Conservation (phyloP, 306 rosid genomes). For the Trifolium fragiferum region DNA sequence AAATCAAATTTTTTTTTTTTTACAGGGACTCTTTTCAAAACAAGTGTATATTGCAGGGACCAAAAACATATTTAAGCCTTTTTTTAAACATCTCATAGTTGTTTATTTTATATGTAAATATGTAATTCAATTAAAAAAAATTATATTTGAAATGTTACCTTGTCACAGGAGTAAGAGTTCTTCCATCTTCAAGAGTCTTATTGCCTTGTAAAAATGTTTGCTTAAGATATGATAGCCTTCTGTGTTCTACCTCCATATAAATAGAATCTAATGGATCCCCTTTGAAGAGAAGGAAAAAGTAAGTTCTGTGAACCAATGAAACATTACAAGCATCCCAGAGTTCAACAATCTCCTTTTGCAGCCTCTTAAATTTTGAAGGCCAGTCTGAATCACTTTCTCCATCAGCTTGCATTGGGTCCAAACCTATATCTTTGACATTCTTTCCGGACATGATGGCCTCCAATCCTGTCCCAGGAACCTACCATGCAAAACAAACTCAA, state of each 20-base stretch:
- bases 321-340: constrained; percentile 87
- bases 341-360: constrained; percentile 76
- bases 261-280: constrained; percentile 85
- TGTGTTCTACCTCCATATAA: constrained; percentile 86
- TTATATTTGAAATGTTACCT: constrained; percentile 55
- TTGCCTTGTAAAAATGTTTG: constrained; percentile 62
- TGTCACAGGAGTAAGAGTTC: constrained; percentile 55
- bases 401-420: constrained; percentile 71
- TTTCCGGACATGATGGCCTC: constrained; percentile 39
- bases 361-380: constrained; percentile 79
- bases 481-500: constrained; percentile 36
- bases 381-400: constrained; percentile 63
- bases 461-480: constrained; percentile 55
- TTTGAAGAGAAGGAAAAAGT: constrained; percentile 81
- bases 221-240: constrained; percentile 78
- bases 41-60: no score
- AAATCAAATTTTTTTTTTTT: no score
- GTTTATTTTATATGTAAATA: not conserved
- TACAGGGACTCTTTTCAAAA: no score
- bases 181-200: constrained; percentile 66
- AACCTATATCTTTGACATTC: constrained; percentile 69
- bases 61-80: no score
- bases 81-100: no score
- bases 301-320: constrained; percentile 93
- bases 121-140: not conserved